phyloP scores from a whole-genome alignment of 2,329 filamentous ascomycete genomes.

The Alternaria incomplexa region DNA sequence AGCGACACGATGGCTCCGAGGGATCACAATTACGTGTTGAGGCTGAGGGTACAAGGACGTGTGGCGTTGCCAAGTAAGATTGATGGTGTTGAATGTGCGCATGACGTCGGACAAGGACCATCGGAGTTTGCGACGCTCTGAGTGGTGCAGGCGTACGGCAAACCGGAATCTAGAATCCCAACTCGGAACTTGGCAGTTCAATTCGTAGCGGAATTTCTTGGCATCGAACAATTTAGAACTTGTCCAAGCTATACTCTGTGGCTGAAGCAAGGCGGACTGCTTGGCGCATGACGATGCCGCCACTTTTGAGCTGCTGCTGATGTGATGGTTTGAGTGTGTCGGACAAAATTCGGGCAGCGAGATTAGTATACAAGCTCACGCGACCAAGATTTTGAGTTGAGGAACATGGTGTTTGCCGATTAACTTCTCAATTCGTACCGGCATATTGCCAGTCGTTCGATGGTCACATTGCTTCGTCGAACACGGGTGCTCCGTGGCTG shows the following conservation, averaged over 20 bases:
- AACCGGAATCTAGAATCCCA: conserved; percentile 14
- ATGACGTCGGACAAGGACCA: conserved; percentile 22
- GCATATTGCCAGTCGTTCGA: neutral
- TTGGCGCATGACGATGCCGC: conserved; percentile 16
- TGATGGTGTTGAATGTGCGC: conserved; percentile 8
- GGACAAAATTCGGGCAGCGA: neutral
- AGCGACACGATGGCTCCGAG: conserved; percentile 6
- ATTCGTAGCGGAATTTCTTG: conserved; percentile 16
- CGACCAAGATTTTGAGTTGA: neutral
- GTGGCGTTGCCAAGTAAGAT: conserved; percentile 10
- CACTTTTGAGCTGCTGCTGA: neutral
- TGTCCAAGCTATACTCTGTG: neutral
- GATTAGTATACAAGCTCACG: neutral
- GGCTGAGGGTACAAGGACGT: conserved; percentile 11
- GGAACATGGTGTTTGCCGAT: neutral
- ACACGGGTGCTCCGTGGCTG: neutral
- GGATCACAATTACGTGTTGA: conserved; percentile 14
- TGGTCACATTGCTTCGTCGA: neutral
- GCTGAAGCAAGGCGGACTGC: conserved; percentile 17
- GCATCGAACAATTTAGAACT: neutral
- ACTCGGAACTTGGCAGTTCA: conserved; percentile 7
- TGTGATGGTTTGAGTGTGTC: neutral
- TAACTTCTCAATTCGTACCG: neutral
- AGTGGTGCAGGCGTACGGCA: neutral
- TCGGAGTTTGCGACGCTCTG: neutral